Evolutionary conservation across 1,284 basidiomycete species (phyloP).

Genomic region (Sporisorium reilianum): DNA sequence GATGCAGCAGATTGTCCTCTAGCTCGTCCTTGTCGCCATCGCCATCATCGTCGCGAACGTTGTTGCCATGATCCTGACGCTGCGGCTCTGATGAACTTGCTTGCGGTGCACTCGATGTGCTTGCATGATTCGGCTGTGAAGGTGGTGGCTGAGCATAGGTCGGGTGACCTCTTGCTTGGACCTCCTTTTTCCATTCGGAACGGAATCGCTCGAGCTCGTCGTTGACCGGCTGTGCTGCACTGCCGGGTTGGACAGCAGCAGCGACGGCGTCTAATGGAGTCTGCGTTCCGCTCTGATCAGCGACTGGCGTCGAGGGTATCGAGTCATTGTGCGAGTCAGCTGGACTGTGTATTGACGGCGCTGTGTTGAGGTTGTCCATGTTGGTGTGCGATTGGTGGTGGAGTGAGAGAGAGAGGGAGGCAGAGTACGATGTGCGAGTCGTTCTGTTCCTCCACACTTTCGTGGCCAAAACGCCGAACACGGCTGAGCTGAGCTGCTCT

Average conservation of each 20-base stretch:
- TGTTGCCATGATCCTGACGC: background rate
- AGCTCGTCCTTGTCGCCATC: background rate
- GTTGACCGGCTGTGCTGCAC: slow-evolving; percentile 14
- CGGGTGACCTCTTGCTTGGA: slow-evolving; percentile 27
- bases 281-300: slow-evolving; percentile 23
- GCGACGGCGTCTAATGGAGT: slow-evolving; percentile 24
- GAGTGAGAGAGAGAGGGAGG: background rate
- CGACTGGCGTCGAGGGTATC: slow-evolving; percentile 24
- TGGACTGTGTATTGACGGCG: slow-evolving; percentile 21
- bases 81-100: background rate
- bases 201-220: slow-evolving; percentile 55
- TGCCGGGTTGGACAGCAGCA: slow-evolving; percentile 9
- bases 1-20: slow-evolving; percentile 2
- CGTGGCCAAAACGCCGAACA: slow-evolving; percentile 4
- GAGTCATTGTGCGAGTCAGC: slow-evolving; percentile 12
- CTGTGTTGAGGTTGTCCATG: slow-evolving; percentile 20
- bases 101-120: background rate
- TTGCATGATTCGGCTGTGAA: background rate
- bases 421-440: background rate
- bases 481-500: slow-evolving; percentile 9
- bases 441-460: slow-evolving; percentile 11
- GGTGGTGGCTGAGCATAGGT: slow-evolving; percentile 22
- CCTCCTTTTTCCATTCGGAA: slow-evolving; percentile 54
- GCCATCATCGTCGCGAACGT: background rate
- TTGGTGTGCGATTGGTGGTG: slow-evolving; percentile 1